A percentile compares a stretch with the other conserved stretches of the same genome.
phyloP scores from a whole-genome alignment of 139 green algal species.

The Chlorella sp. region DNA sequence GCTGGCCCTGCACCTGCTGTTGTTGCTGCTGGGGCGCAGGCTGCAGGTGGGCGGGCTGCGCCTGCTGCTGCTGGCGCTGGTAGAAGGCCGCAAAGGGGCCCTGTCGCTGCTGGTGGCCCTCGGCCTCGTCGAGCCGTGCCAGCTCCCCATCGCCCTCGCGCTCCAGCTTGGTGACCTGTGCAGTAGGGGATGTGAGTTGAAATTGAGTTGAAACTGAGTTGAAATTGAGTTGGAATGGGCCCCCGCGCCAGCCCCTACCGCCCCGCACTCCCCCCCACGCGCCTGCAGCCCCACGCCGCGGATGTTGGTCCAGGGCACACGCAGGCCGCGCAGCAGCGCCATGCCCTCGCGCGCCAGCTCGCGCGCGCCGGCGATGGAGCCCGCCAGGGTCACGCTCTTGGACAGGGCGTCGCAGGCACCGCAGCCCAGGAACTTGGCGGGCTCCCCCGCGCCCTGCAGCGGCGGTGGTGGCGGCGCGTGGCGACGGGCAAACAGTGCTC shows the following conservation, averaged over 20 bases:
- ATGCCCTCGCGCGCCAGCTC: slow-evolving; percentile 51
- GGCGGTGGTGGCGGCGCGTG: not conserved
- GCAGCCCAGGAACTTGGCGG: slow-evolving; percentile 90
- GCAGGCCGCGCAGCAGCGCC: slow-evolving; percentile 59
- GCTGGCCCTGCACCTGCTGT: not conserved
- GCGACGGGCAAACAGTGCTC: not conserved
- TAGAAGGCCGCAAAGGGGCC: not conserved
- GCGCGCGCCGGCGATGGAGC: slow-evolving; percentile 19
- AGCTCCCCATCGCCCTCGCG: not conserved
- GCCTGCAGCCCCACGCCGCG: slow-evolving; percentile 81
- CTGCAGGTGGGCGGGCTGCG: not conserved
- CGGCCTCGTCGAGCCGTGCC: not conserved
- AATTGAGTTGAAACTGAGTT: not conserved
- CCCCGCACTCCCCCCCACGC: slow-evolving; percentile 7
- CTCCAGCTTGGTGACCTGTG: slow-evolving; percentile 1
- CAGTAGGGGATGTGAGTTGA: not conserved
- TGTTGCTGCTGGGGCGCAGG: not conserved
- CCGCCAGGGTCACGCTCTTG: slow-evolving; percentile 41
- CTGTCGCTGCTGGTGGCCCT: not conserved
- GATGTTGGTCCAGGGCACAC: slow-evolving; percentile 61
- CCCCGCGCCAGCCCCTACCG: not conserved
- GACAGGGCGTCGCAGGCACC: slow-evolving; percentile 87
- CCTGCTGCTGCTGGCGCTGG: not conserved
- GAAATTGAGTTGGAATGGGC: not conserved
- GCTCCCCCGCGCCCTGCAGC: slow-evolving; percentile 61